phyloP scores from a whole-genome alignment of 257 asterid genomes.

The Cinchona pubescens region DNA sequence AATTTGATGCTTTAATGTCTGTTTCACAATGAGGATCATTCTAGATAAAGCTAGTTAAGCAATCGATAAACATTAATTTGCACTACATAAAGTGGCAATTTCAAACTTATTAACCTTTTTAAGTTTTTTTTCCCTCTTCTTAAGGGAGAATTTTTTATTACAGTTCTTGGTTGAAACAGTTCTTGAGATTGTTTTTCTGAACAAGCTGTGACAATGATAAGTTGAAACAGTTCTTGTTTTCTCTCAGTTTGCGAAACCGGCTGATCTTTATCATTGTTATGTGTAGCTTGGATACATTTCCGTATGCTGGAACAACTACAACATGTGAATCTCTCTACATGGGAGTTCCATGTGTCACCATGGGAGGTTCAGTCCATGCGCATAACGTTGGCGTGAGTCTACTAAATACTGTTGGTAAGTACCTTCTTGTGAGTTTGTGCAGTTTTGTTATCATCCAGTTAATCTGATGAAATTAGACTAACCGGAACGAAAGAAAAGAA shows the following conservation, averaged over 20 bases:
- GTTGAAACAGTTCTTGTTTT: background rate
- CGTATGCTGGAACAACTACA: constrained; percentile 98
- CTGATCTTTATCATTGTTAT: constrained; percentile 8
- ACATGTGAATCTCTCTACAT: constrained; percentile 95
- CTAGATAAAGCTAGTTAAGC: background rate
- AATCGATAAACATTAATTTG: background rate
- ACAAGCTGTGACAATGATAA: background rate
- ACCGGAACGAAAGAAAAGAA: background rate
- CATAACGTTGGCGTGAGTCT: constrained; percentile 96
- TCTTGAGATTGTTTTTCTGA: background rate
- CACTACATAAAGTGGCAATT: background rate
- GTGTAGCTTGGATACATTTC: constrained; percentile 94
- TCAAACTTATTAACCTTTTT: background rate
- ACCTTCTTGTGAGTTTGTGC: constrained; percentile 9
- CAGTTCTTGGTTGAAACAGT: background rate
- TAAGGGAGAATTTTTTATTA: background rate
- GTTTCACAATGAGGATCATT: background rate
- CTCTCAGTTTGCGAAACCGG: constrained; percentile 1
- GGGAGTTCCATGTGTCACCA: constrained; percentile 99
- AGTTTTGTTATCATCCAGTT: background rate
- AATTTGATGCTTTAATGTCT: background rate
- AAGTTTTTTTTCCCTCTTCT: background rate
- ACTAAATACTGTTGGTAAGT: constrained; percentile 81
- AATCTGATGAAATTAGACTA: background rate
- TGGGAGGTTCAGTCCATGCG: constrained; percentile 94